Evolutionary conservation across 2,329 filamentous ascomycete genomes (phyloP), one percentile per base, ranked within the genome.

Genomic region (Ilyonectria destructans): DNA sequence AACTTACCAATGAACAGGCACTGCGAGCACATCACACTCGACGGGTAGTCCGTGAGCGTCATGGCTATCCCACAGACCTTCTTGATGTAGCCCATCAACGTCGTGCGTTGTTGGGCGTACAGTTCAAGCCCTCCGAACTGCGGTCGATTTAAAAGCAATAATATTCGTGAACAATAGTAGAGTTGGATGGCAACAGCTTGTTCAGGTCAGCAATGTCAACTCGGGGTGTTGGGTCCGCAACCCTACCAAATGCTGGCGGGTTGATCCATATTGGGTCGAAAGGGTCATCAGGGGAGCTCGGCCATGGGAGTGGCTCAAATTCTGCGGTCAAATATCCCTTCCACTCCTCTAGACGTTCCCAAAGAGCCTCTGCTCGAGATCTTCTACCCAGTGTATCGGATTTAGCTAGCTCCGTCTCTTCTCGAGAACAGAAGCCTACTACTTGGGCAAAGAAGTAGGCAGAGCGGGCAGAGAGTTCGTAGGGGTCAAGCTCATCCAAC

Each of bases 391-490:
- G 26, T 2, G 54, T 17, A 12, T 52, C 21, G 3, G 17, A 46
- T 15, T 45, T 58, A 10, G 35, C 19, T n/a, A 59, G n/a, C 1
- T 55, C 52, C 26, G 21, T 45, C 3, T 55, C 58, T 12, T 69
- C 58, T 1, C 52, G 29, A 33, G 66, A 54, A 15, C 86, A 86
- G 77, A 88, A 90, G 69, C 89, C 88, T 13, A 90, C 85, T n/a
- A 84, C 85, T 71, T 87, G 84, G 2, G 86, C 85, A 4, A 89
- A 81, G 1, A 90, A 81, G 68, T 87, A 90, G 0, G 87, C 80
- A 0, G 87, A 83, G 2, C 85, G 81, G 15, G 83, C 81, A 0
- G 87, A 87, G 40, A 90, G 79, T 60, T 90, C 88, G 62, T 87
- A 82, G 1, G 84, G 80, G 15, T 79, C 82, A 55, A 90, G 81